A percentile compares a stretch with the other conserved stretches of the same genome.
Conservation (phyloP, 768 basidiomycete genomes). For the Lactifluus rugatus region DNA sequence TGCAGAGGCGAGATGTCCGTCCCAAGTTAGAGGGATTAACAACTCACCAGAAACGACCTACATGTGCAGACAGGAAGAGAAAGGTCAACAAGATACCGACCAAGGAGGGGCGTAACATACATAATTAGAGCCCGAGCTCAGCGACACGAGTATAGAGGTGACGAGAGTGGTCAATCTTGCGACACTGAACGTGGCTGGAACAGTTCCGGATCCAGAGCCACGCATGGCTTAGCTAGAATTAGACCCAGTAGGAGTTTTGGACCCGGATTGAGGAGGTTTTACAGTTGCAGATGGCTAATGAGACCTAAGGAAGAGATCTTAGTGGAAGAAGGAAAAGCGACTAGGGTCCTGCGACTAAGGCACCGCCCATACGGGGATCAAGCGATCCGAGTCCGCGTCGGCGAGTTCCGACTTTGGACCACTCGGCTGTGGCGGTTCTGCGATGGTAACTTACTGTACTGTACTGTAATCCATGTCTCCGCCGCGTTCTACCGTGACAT, state of each 20-base stretch:
- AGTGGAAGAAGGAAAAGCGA: too few relatives aligned
- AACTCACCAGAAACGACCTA: slow-evolving; percentile 33
- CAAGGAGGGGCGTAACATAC: slow-evolving; percentile 32
- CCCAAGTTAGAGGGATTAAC: not conserved
- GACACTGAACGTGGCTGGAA: not conserved
- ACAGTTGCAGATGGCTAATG: too few relatives aligned
- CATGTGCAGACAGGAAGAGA: not conserved
- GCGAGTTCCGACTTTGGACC: too few relatives aligned
- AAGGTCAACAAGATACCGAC: not conserved
- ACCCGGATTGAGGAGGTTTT: too few relatives aligned
- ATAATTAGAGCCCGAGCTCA: slow-evolving; percentile 67
- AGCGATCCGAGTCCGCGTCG: too few relatives aligned
- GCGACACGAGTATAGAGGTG: slow-evolving; percentile 47
- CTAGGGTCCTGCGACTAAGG: too few relatives aligned
- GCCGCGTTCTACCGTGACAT: not conserved
- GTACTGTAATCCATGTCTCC: too few relatives aligned
- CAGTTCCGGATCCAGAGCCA: not conserved
- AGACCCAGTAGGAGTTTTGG: not conserved
- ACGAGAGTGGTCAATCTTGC: slow-evolving; percentile 28
- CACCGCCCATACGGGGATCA: too few relatives aligned
- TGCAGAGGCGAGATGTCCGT: not conserved
- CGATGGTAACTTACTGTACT: too few relatives aligned
- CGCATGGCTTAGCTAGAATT: not conserved
- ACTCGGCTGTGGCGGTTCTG: too few relatives aligned
- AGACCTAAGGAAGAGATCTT: too few relatives aligned